Evolutionary conservation across 176 grass and related monocot species (phyloP).

Genomic region (Thinopyrum elongatum): DNA sequence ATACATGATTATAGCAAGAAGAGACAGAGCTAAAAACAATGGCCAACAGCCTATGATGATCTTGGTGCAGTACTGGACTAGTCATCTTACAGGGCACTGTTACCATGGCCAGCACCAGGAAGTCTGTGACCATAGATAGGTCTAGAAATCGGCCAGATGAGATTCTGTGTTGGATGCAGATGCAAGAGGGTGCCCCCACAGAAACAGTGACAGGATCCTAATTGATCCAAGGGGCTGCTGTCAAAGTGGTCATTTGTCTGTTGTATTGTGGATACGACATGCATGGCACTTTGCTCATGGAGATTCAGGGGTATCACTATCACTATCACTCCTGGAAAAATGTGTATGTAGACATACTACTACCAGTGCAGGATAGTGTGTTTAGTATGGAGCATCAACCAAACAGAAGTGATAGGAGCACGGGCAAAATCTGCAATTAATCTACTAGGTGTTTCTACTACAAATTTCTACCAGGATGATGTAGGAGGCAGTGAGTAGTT

Average conservation of each 20-base stretch:
- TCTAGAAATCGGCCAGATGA: not conserved
- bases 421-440: too few relatives aligned
- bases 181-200: not conserved
- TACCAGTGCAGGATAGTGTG: not conserved
- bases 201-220: too few relatives aligned
- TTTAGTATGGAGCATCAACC: not conserved
- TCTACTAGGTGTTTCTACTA: not conserved
- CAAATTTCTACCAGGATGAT: not conserved
- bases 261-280: not conserved
- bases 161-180: constrained; percentile 14
- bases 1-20: too few relatives aligned
- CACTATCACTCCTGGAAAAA: not conserved
- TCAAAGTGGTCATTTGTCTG: not conserved
- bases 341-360: not conserved
- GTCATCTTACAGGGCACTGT: not conserved
- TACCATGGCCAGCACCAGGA: constrained; percentile 19
- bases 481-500: not conserved
- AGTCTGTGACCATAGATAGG: not conserved
- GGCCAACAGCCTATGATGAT: not conserved
- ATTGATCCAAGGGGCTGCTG: not conserved
- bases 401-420: too few relatives aligned
- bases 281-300: not conserved
- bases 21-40: not conserved
- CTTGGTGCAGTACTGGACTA: not conserved
- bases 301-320: not conserved